Conservation (phyloP, 2,329 filamentous ascomycete genomes). For the Fusarium proliferatum region DNA sequence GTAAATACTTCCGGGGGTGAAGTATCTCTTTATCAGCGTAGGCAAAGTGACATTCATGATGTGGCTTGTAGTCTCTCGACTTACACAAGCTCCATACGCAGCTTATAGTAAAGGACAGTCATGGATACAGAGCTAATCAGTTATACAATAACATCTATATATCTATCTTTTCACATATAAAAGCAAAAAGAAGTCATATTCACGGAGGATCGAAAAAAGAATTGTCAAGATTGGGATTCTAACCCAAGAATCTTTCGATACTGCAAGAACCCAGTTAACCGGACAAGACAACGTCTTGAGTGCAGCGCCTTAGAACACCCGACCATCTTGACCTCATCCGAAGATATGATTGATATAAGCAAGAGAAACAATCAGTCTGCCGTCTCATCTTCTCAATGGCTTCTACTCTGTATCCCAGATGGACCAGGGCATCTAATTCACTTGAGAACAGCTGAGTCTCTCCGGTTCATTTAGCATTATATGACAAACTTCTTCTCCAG, state of each 20-base stretch:
- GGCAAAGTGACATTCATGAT: neutral
- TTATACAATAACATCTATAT: neutral
- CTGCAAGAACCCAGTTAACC: neutral
- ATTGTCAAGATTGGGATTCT: neutral
- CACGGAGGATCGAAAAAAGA: rapidly evolving
- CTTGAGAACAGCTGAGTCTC: neutral
- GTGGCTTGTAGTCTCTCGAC: neutral
- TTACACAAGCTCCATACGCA: neutral
- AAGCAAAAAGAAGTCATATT: neutral
- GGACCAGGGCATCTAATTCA: neutral
- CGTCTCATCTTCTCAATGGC: rapidly evolving
- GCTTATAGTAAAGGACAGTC: neutral
- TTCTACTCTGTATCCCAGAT: neutral
- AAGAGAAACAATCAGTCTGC: rapidly evolving
- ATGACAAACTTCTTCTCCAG: neutral
- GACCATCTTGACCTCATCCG: neutral
- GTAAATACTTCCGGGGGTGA: neutral
- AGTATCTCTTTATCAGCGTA: neutral
- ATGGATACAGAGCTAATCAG: neutral
- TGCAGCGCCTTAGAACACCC: neutral
- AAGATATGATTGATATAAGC: neutral
- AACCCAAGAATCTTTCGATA: conserved; percentile 2
- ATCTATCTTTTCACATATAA: too few relatives aligned
- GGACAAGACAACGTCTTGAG: neutral
- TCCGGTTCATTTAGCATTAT: rapidly evolving